Conservation (phyloP, 2,329 filamentous ascomycete genomes). For the Sclerotinia borealis region DNA sequence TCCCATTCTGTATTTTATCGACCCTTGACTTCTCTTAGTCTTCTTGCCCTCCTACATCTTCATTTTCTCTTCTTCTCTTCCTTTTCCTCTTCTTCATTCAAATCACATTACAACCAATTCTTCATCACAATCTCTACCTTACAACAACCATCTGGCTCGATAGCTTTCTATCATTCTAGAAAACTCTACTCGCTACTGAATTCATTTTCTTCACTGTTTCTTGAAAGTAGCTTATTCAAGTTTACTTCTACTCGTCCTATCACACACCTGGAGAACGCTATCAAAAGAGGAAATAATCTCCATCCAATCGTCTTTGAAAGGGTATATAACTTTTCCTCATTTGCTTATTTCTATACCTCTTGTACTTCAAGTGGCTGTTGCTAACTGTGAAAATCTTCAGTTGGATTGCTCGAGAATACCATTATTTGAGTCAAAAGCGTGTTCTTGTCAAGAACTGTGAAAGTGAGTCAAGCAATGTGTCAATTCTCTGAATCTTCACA, state of each 20-base stretch:
- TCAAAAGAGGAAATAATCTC: not conserved
- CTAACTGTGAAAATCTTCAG: constrained; percentile 17
- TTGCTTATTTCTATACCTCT: not conserved
- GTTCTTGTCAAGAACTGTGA: constrained; percentile 24
- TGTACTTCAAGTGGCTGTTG: not conserved
- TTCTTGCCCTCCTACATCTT: not conserved
- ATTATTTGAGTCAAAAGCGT: constrained; percentile 13
- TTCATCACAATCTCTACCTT: constrained; percentile 27
- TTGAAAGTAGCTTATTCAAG: constrained; percentile 16
- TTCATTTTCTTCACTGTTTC: constrained; percentile 19
- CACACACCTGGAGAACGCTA: constrained; percentile 12
- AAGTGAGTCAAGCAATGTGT: constrained; percentile 18
- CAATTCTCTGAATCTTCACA: not conserved
- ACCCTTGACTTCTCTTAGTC: not conserved
- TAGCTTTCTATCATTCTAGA: constrained; percentile 35
- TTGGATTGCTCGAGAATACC: constrained; percentile 17
- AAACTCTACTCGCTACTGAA: constrained; percentile 30
- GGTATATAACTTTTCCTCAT: constrained; percentile 16
- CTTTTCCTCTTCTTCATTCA: constrained; percentile 15
- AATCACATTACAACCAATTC: constrained; percentile 24
- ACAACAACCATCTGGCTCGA: constrained; percentile 32
- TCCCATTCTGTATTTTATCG: not conserved
- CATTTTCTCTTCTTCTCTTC: constrained; percentile 8
- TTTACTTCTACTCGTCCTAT: constrained; percentile 10
- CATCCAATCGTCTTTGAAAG: constrained; percentile 14